Percentiles rank a stretch among this genome's conserved stretches.
These are phyloP conservation scores for Phlebiopsis flavidoalba DNA, from an alignment of 768 basidiomycete species.

Conservation along the genomic window DNA sequence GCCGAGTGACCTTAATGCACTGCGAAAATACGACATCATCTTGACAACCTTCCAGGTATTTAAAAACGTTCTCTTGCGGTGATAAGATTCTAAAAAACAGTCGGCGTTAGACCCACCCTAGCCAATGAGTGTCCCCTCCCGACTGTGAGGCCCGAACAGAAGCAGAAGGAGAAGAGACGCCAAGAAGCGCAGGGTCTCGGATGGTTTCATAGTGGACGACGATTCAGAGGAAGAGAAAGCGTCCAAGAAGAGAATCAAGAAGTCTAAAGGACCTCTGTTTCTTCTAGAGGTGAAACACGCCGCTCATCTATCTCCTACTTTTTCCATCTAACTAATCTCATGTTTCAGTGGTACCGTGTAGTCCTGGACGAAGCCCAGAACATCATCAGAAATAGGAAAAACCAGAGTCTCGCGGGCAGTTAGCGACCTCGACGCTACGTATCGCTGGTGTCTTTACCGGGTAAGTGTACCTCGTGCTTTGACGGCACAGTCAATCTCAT, in stretches of 20 bases:
- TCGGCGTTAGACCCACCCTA: slow-evolving; percentile 46
- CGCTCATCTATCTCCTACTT: too few relatives aligned
- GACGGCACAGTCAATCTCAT: not conserved
- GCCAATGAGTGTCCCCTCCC: slow-evolving; percentile 54
- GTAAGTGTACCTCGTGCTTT: slow-evolving; percentile 21
- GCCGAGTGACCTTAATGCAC: slow-evolving; percentile 33
- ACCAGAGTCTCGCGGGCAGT: slow-evolving; percentile 46
- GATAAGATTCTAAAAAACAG: not conserved
- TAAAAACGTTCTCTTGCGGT: not conserved
- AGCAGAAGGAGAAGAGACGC: slow-evolving; percentile 32
- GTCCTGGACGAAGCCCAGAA: slow-evolving; percentile 55
- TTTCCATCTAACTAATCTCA: not conserved
- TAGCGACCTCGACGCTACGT: slow-evolving; percentile 42
- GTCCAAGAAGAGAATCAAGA: slow-evolving; percentile 34
- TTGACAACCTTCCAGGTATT: slow-evolving; percentile 40
- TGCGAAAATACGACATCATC: slow-evolving; percentile 28
- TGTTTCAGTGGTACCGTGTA: slow-evolving; percentile 29
- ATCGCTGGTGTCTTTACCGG: slow-evolving; percentile 70
- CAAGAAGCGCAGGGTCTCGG: slow-evolving; percentile 18
- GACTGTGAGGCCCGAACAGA: slow-evolving; percentile 34
- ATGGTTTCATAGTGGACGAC: slow-evolving; percentile 23
- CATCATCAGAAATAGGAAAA: slow-evolving; percentile 37
- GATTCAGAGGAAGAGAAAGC: slow-evolving; percentile 16
- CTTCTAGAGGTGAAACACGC: slow-evolving; percentile 36
- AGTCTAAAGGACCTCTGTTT: slow-evolving; percentile 40